Percentiles rank a stretch among this genome's conserved stretches.
These are phyloP conservation scores for Keithomyces neogunnii DNA, from an alignment of 2,329 filamentous ascomycete genomes.

Conservation along the genomic window DNA sequence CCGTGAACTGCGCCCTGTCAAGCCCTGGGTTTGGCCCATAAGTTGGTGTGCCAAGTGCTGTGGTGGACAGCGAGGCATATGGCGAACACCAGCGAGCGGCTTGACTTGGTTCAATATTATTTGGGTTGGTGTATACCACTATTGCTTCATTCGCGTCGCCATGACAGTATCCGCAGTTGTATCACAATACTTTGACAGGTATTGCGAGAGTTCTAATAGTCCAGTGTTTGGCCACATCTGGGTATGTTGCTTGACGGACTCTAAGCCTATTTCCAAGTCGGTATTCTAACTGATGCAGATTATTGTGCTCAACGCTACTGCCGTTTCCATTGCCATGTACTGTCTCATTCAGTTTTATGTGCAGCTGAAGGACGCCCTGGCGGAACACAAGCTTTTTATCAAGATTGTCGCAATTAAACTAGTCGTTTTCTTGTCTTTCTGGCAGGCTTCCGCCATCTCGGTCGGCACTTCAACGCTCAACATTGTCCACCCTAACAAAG, in stretches of 20 bases:
- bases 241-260: slow-evolving; percentile 41
- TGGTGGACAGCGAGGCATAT: slow-evolving; percentile 58
- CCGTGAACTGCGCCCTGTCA: slow-evolving; percentile 52
- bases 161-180: slow-evolving; percentile 74
- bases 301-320: slow-evolving; percentile 58
- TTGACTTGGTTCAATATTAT: slow-evolving; percentile 87
- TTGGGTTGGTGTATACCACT: slow-evolving; percentile 78
- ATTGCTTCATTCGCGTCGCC: slow-evolving; percentile 70
- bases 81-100: slow-evolving; percentile 70
- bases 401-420: slow-evolving; percentile 85
- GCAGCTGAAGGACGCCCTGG: slow-evolving; percentile 61
- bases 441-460: slow-evolving; percentile 56
- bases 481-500: slow-evolving; percentile 50
- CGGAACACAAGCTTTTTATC: slow-evolving; percentile 62
- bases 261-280: neutral
- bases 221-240: slow-evolving; percentile 79
- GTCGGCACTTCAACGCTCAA: slow-evolving; percentile 49
- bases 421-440: slow-evolving; percentile 86
- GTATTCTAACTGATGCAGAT: slow-evolving; percentile 31
- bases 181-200: slow-evolving; percentile 58
- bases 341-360: slow-evolving; percentile 82
- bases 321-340: slow-evolving; percentile 80
- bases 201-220: slow-evolving; percentile 71
- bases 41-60: slow-evolving; percentile 63
- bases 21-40: slow-evolving; percentile 68